These are phyloP conservation scores for Anisodus acutangulus DNA, from an alignment of 257 asterid genomes.

Conservation along the genomic window DNA sequence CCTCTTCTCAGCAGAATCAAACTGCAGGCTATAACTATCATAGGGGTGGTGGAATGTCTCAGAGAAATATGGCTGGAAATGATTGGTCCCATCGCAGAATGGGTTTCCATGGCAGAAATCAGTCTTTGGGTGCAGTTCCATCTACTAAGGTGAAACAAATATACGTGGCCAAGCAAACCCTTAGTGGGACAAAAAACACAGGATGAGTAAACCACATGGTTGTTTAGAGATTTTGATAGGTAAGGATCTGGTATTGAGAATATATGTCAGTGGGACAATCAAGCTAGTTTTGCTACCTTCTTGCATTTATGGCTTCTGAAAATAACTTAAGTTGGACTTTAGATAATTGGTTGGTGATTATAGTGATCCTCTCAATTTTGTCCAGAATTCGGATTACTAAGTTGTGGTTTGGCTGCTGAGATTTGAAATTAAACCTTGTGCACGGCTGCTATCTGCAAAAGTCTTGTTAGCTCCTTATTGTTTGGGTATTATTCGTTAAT, in stretches of 20 bases:
- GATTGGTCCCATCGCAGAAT: slow-evolving; percentile 77
- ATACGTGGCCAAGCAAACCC: slow-evolving; percentile 82
- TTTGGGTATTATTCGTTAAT: background rate
- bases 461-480: background rate
- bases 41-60: slow-evolving; percentile 61
- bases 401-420: slow-evolving; percentile 28
- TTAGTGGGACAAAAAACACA: slow-evolving; percentile 47
- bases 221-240: slow-evolving; percentile 27
- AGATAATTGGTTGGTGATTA: slow-evolving; percentile 30
- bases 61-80: slow-evolving; percentile 59
- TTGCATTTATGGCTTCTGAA: slow-evolving; percentile 18
- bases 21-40: slow-evolving; percentile 54
- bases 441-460: background rate
- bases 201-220: slow-evolving; percentile 43
- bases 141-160: slow-evolving; percentile 76
- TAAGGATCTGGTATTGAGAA: slow-evolving; percentile 1
- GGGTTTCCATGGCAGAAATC: slow-evolving; percentile 79
- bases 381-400: slow-evolving; percentile 13
- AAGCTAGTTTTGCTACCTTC: slow-evolving; percentile 25
- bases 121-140: slow-evolving; percentile 54
- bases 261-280: slow-evolving; percentile 22
- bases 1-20: slow-evolving; percentile 51
- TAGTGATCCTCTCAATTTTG: slow-evolving; percentile 24
- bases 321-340: slow-evolving; percentile 20
- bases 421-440: slow-evolving; percentile 3